Conservation (phyloP, 1,284 basidiomycete species). For the Boletellus deceptivus region DNA sequence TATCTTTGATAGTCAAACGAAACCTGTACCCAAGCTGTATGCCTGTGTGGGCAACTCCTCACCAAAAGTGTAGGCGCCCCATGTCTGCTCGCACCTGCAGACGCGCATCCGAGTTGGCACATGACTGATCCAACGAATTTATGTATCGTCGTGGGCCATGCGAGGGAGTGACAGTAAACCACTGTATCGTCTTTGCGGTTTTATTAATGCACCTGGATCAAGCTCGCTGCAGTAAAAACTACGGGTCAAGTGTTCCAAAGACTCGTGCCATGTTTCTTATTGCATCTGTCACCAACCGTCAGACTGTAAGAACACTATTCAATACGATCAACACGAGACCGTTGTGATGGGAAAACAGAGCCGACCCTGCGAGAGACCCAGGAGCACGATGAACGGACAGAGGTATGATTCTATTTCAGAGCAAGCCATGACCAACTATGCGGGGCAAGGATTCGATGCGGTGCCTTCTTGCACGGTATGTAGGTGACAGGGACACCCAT, state of each 20-base stretch:
- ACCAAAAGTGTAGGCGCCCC: too few relatives aligned
- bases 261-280: constrained; percentile 37
- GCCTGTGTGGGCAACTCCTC: background rate
- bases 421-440: constrained; percentile 39
- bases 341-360: constrained; percentile 1
- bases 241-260: constrained; percentile 22
- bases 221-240: background rate
- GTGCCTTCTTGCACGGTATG: constrained; percentile 44
- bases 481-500: constrained; percentile 45
- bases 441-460: constrained; percentile 51
- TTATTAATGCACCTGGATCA: background rate
- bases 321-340: constrained; percentile 8
- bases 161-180: too few relatives aligned
- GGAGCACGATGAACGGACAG: constrained; percentile 18
- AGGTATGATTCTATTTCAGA: constrained; percentile 2
- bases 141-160: too few relatives aligned
- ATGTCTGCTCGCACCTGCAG: constrained; percentile 53
- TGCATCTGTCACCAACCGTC: constrained; percentile 43
- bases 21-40: constrained; percentile 48
- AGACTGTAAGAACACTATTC: constrained; percentile 36
- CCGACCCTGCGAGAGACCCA: constrained; percentile 23
- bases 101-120: constrained; percentile 66
- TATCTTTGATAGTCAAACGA: constrained; percentile 56
- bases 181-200: background rate
- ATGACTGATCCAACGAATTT: too few relatives aligned